phyloP scores from a whole-genome alignment of 2,329 filamentous ascomycete species.

The Hypoxylon sp. region DNA sequence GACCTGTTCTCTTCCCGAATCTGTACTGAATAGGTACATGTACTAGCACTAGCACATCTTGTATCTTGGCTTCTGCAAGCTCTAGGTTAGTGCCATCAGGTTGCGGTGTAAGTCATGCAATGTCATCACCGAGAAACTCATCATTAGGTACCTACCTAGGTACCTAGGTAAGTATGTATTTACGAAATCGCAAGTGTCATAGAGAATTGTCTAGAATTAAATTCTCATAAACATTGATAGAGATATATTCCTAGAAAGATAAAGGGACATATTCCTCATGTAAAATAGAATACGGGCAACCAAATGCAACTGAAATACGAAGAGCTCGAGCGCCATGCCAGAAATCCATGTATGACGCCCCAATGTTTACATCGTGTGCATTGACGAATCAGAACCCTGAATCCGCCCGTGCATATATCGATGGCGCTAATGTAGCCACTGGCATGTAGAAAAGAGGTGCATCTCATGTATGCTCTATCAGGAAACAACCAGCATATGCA shows the following conservation, averaged over 20 bases:
- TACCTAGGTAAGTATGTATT: too few relatives aligned
- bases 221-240: too few relatives aligned
- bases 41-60: not conserved
- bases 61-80: not conserved
- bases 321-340: too few relatives aligned
- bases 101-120: not conserved
- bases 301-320: too few relatives aligned
- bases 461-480: conserved; percentile 40
- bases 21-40: not conserved
- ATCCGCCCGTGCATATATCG: conserved; percentile 24
- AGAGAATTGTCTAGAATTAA: too few relatives aligned
- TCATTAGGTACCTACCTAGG: too few relatives aligned
- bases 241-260: too few relatives aligned
- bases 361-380: conserved; percentile 18
- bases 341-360: conserved; percentile 14
- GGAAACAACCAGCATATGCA: conserved; percentile 31
- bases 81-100: not conserved
- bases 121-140: not conserved
- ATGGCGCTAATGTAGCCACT: conserved; percentile 34
- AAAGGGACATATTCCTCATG: too few relatives aligned
- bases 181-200: too few relatives aligned
- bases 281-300: too few relatives aligned
- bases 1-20: not conserved
- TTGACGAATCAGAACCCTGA: conserved; percentile 29
- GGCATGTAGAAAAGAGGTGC: conserved; percentile 40